A percentile compares a stretch with the other conserved stretches of the same genome.
phyloP scores from a whole-genome alignment of 345 rosid genomes.

The Hevea brasiliensis region DNA sequence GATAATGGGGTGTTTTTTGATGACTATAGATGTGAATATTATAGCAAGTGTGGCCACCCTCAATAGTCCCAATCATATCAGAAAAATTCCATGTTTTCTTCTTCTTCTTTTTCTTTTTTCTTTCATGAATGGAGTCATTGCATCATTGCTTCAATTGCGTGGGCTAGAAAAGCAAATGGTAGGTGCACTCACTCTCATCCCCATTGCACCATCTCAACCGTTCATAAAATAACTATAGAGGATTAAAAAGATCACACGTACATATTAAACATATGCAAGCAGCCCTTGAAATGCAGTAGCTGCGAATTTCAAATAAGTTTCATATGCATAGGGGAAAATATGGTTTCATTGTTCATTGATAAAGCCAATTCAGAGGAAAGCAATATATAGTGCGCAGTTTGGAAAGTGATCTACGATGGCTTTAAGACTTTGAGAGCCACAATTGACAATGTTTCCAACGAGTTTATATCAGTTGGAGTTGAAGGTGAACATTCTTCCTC shows the following conservation, averaged over 20 bases:
- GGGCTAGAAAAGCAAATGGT: background rate
- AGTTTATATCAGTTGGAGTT: too few species aligned
- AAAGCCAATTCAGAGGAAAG: conserved; percentile 18
- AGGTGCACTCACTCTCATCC: too few species aligned
- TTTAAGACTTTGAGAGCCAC: background rate
- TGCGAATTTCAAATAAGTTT: conserved; percentile 2
- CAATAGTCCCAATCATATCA: conserved; percentile 2
- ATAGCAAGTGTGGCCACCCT: background rate
- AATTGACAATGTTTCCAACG: too few species aligned
- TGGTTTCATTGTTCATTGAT: conserved; percentile 16
- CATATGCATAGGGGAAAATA: conserved; percentile 7
- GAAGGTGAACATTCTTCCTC: too few species aligned
- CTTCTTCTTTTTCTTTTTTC: too few species aligned
- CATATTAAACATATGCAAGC: too few species aligned
- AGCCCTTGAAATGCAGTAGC: too few species aligned
- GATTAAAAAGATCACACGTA: too few species aligned
- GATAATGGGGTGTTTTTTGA: background rate
- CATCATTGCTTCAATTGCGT: background rate
- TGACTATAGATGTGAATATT: background rate
- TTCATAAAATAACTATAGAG: too few species aligned
- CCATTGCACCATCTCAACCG: too few species aligned
- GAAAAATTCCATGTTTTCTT: background rate
- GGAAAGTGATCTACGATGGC: background rate
- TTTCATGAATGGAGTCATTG: background rate
- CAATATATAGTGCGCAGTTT: background rate